These are phyloP conservation scores for Dentipellis fragilis DNA, from an alignment of 768 basidiomycete species.

Conservation along the genomic window DNA sequence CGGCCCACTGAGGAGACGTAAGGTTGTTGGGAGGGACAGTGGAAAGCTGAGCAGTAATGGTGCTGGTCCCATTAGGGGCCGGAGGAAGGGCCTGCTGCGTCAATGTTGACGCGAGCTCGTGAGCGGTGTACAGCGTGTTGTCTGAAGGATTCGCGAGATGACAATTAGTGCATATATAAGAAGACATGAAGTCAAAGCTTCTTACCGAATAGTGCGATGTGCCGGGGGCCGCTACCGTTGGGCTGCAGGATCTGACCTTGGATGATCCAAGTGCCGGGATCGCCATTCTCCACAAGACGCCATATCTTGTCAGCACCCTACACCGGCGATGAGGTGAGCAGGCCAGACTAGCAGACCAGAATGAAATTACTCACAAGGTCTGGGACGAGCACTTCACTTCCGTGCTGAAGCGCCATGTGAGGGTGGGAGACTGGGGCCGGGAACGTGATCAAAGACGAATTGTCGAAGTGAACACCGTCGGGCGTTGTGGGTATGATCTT, in stretches of 20 bases:
- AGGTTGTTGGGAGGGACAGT: slow-evolving; percentile 35
- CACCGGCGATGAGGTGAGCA: background rate
- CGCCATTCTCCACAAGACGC: slow-evolving; percentile 39
- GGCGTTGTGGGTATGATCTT: slow-evolving; percentile 38
- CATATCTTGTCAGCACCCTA: slow-evolving; percentile 65
- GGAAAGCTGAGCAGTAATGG: slow-evolving; percentile 39
- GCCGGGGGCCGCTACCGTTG: slow-evolving; percentile 55
- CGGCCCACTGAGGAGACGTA: slow-evolving; percentile 32
- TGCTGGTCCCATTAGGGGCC: slow-evolving; percentile 39
- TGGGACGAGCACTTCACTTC: slow-evolving; percentile 48
- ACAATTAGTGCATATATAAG: slow-evolving; percentile 2
- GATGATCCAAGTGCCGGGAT: slow-evolving; percentile 38
- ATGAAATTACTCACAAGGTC: slow-evolving; percentile 39
- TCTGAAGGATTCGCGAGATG: slow-evolving; percentile 22
- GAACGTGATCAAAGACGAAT: slow-evolving; percentile 40
- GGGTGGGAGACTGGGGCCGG: slow-evolving; percentile 48
- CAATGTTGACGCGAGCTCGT: slow-evolving; percentile 48
- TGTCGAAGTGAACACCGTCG: slow-evolving; percentile 23
- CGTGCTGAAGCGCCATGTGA: slow-evolving; percentile 53
- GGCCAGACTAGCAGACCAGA: background rate
- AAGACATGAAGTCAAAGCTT: slow-evolving; percentile 1
- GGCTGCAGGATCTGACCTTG: slow-evolving; percentile 55
- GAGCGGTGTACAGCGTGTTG: slow-evolving; percentile 39
- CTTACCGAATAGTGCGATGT: slow-evolving; percentile 27
- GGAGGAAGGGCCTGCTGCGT: slow-evolving; percentile 47